phyloP scores from a whole-genome alignment of 805 yeast species.

The Saccharomycopsis oosterbeekiorum region DNA sequence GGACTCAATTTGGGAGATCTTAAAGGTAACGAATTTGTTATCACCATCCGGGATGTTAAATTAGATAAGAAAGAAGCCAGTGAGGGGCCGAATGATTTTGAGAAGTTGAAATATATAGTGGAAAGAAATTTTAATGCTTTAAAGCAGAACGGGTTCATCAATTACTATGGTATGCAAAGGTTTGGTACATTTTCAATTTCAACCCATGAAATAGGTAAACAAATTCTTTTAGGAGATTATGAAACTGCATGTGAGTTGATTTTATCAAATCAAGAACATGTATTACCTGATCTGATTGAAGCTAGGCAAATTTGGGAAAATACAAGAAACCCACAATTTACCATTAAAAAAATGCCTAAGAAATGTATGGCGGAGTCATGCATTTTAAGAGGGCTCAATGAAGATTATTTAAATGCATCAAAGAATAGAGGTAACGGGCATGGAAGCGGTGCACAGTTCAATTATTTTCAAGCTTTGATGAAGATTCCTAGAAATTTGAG shows the following conservation, averaged over 20 bases:
- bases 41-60: constrained; percentile 69
- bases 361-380: constrained; percentile 79
- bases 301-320: constrained; percentile 78
- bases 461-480: constrained; percentile 68
- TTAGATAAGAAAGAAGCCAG: constrained; percentile 24
- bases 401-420: constrained; percentile 36
- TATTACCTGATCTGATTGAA: constrained; percentile 71
- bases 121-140: constrained; percentile 47
- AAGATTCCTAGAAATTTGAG: constrained; percentile 86
- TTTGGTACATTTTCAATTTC: constrained; percentile 94
- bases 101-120: constrained; percentile 35
- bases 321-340: constrained; percentile 52
- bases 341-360: constrained; percentile 74
- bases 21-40: constrained; percentile 78
- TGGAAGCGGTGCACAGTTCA: constrained; percentile 15
- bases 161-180: constrained; percentile 97
- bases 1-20: constrained; percentile 73
- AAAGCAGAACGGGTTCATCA: constrained; percentile 67
- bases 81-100: background rate
- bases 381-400: constrained; percentile 51
- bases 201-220: constrained; percentile 77
- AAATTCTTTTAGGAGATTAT: constrained; percentile 66
- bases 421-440: constrained; percentile 37
- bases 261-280: constrained; percentile 77
- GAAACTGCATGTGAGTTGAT: constrained; percentile 68